These are phyloP conservation scores for Stemphylium vesicarium DNA, from an alignment of 2,329 filamentous ascomycete genomes.

Conservation along the genomic window DNA sequence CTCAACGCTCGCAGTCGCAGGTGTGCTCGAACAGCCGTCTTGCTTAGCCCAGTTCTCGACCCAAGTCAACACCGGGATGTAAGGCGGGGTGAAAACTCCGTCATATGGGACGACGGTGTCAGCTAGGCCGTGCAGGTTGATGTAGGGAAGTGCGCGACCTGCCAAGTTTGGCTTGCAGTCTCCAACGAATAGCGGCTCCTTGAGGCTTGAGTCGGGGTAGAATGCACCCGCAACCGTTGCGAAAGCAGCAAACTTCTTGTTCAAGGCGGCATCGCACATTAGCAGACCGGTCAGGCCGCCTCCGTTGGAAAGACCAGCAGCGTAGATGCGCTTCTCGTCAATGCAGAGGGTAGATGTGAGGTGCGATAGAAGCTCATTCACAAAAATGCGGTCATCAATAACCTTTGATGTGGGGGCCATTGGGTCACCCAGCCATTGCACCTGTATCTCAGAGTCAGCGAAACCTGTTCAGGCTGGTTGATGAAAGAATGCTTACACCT, in stretches of 20 bases:
- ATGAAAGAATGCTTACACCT: conserved; percentile 18
- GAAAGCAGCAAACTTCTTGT: conserved; percentile 55
- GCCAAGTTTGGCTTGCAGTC: conserved; percentile 14
- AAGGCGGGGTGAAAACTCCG: conserved; percentile 22
- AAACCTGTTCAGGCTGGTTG: too few relatives aligned
- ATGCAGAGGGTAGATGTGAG: conserved; percentile 53
- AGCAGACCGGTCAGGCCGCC: conserved; percentile 57
- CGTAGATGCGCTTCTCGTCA: conserved; percentile 52
- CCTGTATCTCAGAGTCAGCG: not conserved
- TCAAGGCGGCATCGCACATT: conserved; percentile 53
- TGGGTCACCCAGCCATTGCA: conserved; percentile 53
- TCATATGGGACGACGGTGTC: conserved; percentile 33
- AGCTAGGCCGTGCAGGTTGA: conserved; percentile 31
- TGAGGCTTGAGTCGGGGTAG: conserved; percentile 40
- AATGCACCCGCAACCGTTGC: conserved; percentile 54
- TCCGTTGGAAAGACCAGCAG: conserved; percentile 60
- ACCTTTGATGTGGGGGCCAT: conserved; percentile 33
- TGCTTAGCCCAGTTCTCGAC: conserved; percentile 17
- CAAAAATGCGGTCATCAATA: conserved; percentile 54
- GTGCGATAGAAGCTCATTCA: conserved; percentile 47
- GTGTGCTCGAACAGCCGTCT: conserved; percentile 12
- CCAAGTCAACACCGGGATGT: conserved; percentile 23
- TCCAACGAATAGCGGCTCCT: conserved; percentile 24
- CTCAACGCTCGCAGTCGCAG: conserved; percentile 7
- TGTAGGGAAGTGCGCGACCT: conserved; percentile 15